Conservation (phyloP, 2,329 filamentous ascomycete species). For the Aspergillus arachidicola region DNA sequence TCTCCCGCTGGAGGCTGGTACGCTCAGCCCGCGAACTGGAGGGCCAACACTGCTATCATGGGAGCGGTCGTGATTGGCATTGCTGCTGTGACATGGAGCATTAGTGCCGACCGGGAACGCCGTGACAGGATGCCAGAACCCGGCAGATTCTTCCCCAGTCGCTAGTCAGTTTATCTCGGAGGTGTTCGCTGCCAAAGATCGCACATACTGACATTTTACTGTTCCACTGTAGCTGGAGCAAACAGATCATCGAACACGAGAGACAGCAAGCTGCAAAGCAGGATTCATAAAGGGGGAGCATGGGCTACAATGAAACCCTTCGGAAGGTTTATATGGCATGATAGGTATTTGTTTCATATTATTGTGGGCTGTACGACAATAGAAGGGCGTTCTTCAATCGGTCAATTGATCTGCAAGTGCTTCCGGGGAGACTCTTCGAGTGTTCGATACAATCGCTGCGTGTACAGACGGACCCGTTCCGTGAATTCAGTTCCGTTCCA, state of each 20-base stretch:
- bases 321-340: constrained; percentile 28
- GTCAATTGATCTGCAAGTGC: constrained; percentile 41
- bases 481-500: constrained; percentile 51
- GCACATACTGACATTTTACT: constrained; percentile 20
- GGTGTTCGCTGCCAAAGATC: constrained; percentile 7
- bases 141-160: constrained; percentile 78
- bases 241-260: constrained; percentile 71
- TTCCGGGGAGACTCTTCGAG: constrained; percentile 41
- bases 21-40: constrained; percentile 92
- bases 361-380: constrained; percentile 41
- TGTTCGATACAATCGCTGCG: constrained; percentile 43
- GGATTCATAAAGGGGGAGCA: constrained; percentile 34
- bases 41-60: constrained; percentile 81
- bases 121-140: constrained; percentile 76
- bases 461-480: constrained; percentile 49
- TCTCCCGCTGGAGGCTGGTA: constrained; percentile 99
- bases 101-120: constrained; percentile 73
- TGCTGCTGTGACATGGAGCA: constrained; percentile 67
- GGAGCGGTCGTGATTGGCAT: constrained; percentile 69
- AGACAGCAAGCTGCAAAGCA: constrained; percentile 49
- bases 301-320: constrained; percentile 15
- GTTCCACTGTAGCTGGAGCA: constrained; percentile 63
- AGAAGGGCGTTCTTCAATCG: constrained; percentile 40
- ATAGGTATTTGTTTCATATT: constrained; percentile 36
- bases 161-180: constrained; percentile 64